A percentile compares a stretch with the other conserved stretches of the same genome.
These are phyloP conservation scores for Chlamydomonas sp. DNA, from an alignment of 139 green algal species.

Conservation along the genomic window DNA sequence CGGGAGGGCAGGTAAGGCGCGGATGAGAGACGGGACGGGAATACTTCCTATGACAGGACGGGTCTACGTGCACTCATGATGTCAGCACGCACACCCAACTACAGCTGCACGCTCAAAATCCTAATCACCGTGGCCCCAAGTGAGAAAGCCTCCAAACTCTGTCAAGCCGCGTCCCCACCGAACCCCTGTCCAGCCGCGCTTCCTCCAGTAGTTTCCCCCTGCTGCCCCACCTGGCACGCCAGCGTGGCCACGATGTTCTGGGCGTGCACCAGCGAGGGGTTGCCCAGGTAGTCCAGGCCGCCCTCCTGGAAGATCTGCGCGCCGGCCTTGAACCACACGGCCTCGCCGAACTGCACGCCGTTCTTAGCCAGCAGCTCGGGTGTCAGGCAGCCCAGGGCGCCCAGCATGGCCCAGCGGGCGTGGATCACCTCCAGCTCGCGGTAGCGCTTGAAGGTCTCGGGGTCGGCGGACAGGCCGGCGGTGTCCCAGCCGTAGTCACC, in stretches of 20 bases:
- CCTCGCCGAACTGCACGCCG: constrained; percentile 76
- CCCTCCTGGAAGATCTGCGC: constrained; percentile 92
- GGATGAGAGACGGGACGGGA: too few relatives aligned
- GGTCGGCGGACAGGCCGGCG: constrained; percentile 93
- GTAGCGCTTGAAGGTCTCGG: constrained; percentile 80
- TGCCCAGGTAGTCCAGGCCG: constrained; percentile 95
- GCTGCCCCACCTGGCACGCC: constrained; percentile 81
- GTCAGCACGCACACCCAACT: too few relatives aligned
- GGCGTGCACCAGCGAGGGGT: constrained; percentile 93
- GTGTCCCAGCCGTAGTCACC: constrained; percentile 97
- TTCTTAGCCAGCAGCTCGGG: constrained; percentile 62
- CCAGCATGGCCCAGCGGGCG: constrained; percentile 97
- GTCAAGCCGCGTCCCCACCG: too few relatives aligned
- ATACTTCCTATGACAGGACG: too few relatives aligned
- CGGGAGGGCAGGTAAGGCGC: too few relatives aligned
- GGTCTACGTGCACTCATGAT: too few relatives aligned
- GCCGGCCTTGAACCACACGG: constrained; percentile 97
- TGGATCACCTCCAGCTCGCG: constrained; percentile 98
- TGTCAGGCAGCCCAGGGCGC: constrained; percentile 81
- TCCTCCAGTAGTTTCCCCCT: neutral
- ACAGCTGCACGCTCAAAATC: too few relatives aligned
- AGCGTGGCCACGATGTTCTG: constrained; percentile 95
- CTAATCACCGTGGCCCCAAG: too few relatives aligned
- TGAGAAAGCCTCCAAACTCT: too few relatives aligned
- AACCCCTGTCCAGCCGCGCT: too few relatives aligned